These are phyloP conservation scores for Pythium phragmitis DNA, from an alignment of 352 stramenopile species.

Conservation along the genomic window DNA sequence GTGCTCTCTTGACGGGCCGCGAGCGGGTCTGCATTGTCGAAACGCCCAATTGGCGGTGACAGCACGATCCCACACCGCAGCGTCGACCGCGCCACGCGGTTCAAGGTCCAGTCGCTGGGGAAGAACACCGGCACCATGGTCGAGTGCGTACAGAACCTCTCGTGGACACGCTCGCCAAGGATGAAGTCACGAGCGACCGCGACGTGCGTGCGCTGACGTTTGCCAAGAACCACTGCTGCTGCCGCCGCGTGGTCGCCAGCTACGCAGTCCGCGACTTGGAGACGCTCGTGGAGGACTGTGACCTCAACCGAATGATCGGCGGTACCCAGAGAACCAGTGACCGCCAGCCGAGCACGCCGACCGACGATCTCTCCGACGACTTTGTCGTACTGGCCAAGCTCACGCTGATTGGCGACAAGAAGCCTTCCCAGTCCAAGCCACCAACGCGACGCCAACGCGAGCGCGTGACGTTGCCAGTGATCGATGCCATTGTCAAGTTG, in stretches of 20 bases:
- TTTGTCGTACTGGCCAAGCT: no score
- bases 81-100: no score
- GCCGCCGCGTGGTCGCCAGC: constrained; percentile 63
- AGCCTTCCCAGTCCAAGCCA: not conserved
- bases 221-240: constrained; percentile 67
- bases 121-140: no score
- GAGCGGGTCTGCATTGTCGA: constrained; percentile 3
- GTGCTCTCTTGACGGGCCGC: no score
- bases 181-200: no score
- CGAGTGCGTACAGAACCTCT: no score
- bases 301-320: constrained; percentile 68
- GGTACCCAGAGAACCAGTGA: constrained; percentile 36
- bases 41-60: no score
- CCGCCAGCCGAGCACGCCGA: no score
- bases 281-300: constrained; percentile 73
- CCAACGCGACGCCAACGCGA: constrained; percentile 22
- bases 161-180: no score
- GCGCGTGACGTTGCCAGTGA: constrained; percentile 51
- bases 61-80: not conserved
- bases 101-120: no score
- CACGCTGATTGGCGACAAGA: no score
- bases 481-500: constrained; percentile 86
- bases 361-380: no score
- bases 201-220: not conserved
- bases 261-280: constrained; percentile 75